A percentile compares a stretch with the other conserved stretches of the same genome.
Conservation (phyloP, 2,329 filamentous ascomycete species). For the Aspergillus pseudoterreus region DNA sequence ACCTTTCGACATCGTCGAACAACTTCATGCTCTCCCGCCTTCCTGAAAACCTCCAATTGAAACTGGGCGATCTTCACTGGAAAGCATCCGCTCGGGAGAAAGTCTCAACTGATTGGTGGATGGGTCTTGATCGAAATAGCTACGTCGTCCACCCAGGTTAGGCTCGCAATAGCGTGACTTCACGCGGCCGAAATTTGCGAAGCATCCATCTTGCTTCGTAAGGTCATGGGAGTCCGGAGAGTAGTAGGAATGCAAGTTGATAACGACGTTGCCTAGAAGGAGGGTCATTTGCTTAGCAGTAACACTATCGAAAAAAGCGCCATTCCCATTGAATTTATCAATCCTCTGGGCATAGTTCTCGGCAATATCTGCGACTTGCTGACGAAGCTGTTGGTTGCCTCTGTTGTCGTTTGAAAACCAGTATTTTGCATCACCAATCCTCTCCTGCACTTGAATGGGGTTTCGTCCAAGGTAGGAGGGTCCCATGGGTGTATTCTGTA, state of each 20-base stretch:
- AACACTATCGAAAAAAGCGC: conserved; percentile 2
- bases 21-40: too few relatives aligned
- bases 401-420: conserved; percentile 23
- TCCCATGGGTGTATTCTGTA: not conserved
- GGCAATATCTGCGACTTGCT: conserved; percentile 17
- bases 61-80: not conserved
- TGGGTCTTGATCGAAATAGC: conserved; percentile 22
- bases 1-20: too few relatives aligned
- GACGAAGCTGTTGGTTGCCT: conserved; percentile 14
- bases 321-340: conserved; percentile 3
- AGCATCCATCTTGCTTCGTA: conserved; percentile 9
- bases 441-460: not conserved
- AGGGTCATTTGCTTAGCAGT: conserved; percentile 13
- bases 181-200: conserved; percentile 15
- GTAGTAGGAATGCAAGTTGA: conserved; percentile 19
- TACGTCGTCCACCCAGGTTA: conserved; percentile 12
- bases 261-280: conserved; percentile 20
- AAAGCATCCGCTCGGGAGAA: not conserved
- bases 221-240: not conserved
- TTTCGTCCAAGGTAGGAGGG: not conserved
- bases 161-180: conserved; percentile 12
- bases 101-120: conserved; percentile 7
- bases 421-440: conserved; percentile 14
- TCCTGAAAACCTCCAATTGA: too few relatives aligned
- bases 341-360: conserved; percentile 11